Evolutionary conservation across 768 basidiomycete species (phyloP).

Genomic region (Tricholoma saponaceum): DNA sequence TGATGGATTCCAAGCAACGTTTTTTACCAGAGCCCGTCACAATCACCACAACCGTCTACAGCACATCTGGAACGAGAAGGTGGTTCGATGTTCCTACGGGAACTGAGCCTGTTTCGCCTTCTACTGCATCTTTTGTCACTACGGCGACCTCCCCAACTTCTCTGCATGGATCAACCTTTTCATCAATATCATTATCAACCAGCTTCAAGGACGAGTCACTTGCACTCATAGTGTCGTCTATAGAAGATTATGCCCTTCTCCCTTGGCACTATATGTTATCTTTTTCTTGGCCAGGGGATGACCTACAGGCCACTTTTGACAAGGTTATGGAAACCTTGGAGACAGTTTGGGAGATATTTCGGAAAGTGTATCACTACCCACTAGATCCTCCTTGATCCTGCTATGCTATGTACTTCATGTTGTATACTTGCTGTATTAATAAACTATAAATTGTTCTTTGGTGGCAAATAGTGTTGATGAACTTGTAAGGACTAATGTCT

Average conservation of each 20-base stretch:
- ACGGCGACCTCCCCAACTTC: conserved; percentile 1
- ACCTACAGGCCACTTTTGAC: conserved; percentile 25
- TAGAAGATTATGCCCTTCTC: conserved; percentile 24
- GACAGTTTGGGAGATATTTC: conserved; percentile 43
- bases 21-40: conserved; percentile 28
- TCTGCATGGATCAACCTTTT: conserved; percentile 3
- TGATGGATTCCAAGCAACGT: conserved; percentile 17
- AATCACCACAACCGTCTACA: conserved; percentile 36
- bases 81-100: conserved; percentile 19
- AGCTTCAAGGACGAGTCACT: neutral
- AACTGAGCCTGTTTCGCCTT: neutral
- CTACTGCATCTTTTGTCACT: neutral
- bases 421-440: conserved; percentile 2
- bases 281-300: conserved; percentile 29
- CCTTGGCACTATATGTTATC: conserved; percentile 26
- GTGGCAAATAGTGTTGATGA: too few relatives aligned
- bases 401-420: neutral
- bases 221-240: conserved; percentile 3
- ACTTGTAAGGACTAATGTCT: neutral
- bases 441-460: too few relatives aligned
- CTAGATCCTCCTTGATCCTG: conserved; percentile 40
- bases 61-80: conserved; percentile 18
- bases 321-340: conserved; percentile 36
- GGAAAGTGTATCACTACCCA: conserved; percentile 54
- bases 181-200: neutral